Conservation (phyloP, 2,329 filamentous ascomycete species). For the Colletotrichum australisinense region DNA sequence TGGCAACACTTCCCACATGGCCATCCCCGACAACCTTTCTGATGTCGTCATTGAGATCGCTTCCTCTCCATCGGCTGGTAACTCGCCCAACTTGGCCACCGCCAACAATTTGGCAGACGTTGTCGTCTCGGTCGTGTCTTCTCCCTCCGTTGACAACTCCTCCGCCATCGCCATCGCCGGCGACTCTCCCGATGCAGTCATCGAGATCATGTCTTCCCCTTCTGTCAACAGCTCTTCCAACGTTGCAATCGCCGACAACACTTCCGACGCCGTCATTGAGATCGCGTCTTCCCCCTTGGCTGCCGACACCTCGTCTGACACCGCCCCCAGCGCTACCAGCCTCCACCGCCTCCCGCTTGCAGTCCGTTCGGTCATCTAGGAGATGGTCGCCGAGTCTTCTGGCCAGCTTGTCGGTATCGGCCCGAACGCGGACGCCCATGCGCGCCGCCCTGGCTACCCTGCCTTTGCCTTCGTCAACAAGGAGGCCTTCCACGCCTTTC, state of each 20-base stretch:
- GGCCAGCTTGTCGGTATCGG: background rate
- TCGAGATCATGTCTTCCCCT: background rate
- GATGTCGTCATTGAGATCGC: background rate
- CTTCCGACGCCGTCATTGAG: background rate
- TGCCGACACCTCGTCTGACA: background rate
- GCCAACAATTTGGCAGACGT: background rate
- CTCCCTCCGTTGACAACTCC: background rate
- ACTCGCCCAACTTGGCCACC: background rate
- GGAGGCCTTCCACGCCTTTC: background rate
- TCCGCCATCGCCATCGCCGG: background rate
- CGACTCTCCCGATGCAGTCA: background rate
- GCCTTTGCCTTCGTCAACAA: background rate
- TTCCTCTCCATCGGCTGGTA: background rate
- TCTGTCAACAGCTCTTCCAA: background rate
- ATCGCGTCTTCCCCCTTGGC: background rate
- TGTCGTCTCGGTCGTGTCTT: background rate
- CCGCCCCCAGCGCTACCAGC: background rate
- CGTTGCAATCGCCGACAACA: background rate
- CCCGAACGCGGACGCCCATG: background rate
- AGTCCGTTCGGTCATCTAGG: background rate
- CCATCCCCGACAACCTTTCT: background rate
- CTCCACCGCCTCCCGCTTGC: background rate
- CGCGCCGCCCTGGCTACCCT: background rate
- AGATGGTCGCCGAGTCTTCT: background rate
- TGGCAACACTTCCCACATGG: background rate